phyloP scores from a whole-genome alignment of 768 basidiomycete genomes.

The Amanita thiersii region DNA sequence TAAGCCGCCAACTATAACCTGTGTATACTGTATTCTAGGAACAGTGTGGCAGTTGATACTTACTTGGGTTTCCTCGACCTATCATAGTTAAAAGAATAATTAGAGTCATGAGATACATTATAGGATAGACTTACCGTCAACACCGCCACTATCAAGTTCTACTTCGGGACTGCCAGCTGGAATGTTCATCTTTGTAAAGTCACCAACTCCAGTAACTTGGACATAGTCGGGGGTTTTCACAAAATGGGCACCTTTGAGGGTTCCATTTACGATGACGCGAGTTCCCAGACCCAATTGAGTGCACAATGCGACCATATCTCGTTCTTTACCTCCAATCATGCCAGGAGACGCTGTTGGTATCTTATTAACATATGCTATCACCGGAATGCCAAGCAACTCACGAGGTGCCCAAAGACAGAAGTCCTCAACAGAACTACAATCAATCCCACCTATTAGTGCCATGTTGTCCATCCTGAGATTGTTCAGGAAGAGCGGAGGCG shows the following conservation, averaged over 20 bases:
- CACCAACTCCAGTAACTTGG: slow-evolving; percentile 54
- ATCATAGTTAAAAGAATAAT: neutral
- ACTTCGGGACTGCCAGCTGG: slow-evolving; percentile 46
- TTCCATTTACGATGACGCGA: slow-evolving; percentile 61
- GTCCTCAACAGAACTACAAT: slow-evolving; percentile 45
- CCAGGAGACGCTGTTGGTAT: slow-evolving; percentile 25
- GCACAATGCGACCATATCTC: slow-evolving; percentile 67
- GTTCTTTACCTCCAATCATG: slow-evolving; percentile 62
- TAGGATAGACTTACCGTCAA: slow-evolving; percentile 35
- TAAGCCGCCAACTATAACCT: slow-evolving; percentile 55
- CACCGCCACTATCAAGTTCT: slow-evolving; percentile 68
- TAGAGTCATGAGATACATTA: neutral
- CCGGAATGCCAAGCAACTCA: slow-evolving; percentile 16
- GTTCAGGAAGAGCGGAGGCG: slow-evolving; percentile 30
- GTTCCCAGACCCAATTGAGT: slow-evolving; percentile 65
- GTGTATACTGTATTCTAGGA: slow-evolving; percentile 15
- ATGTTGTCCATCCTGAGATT: slow-evolving; percentile 50
- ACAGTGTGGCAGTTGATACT: slow-evolving; percentile 6
- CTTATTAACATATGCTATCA: neutral
- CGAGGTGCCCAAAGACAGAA: slow-evolving; percentile 68
- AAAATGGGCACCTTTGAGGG: slow-evolving; percentile 62
- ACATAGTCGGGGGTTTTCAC: slow-evolving; percentile 59
- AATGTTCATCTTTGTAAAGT: slow-evolving; percentile 65
- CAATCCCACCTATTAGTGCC: slow-evolving; percentile 59
- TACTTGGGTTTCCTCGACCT: slow-evolving; percentile 40